Evolutionary conservation across 805 yeast genomes (phyloP), one percentile per base, ranked within the genome.

Genomic region (Starmerella apicola): DNA sequence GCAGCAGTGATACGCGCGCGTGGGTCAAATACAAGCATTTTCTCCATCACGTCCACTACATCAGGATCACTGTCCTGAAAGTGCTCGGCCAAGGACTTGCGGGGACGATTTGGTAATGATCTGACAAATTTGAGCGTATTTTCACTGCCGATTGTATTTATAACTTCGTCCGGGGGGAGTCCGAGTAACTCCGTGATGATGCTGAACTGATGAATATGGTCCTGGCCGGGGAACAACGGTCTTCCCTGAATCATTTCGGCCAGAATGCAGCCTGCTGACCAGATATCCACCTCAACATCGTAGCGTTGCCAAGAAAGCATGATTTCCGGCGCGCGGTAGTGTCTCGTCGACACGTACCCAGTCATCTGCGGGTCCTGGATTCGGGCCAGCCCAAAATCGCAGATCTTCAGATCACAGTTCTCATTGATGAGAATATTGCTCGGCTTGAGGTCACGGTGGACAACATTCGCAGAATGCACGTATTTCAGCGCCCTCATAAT

Each of bases 351-450:
- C 15, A 88, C 98, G 59, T 88, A 88, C 8, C 97, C 98, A 1
- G 97, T 88, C 98, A 88, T 88, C 60, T 88, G 97, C 12, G 96
- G 95, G 63, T 88, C 98, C 66, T 88, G 96, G 56, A 88, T 81
- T 58, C 98, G 73, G 25, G 97, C 97, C 45, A 88, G 68, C 18
- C 98, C 98, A 59, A 88, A 83, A 61, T 83, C 95, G 63, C 94
- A 83, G 52, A 83, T 83, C 61, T 83, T 83, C 57, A 83, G 68
- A 62, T 83, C 95, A 61, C 95, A 83, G 61, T 82, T 82, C 62
- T 83, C 94, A 58, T 83, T 83, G 54, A 83, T 78, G 45, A 83
- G 67, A 42, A 83, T 81, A 61, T 83, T 83, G 44, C 63, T 44
- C 5, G 95, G 95, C 60, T 83, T 83, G 51, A 83, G 66, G 61